Evolutionary conservation across 192 early-diverging fungal genomes (phyloP), one percentile per base, ranked within the genome.

Genomic region (Jimgerdemannia lactiflua): DNA sequence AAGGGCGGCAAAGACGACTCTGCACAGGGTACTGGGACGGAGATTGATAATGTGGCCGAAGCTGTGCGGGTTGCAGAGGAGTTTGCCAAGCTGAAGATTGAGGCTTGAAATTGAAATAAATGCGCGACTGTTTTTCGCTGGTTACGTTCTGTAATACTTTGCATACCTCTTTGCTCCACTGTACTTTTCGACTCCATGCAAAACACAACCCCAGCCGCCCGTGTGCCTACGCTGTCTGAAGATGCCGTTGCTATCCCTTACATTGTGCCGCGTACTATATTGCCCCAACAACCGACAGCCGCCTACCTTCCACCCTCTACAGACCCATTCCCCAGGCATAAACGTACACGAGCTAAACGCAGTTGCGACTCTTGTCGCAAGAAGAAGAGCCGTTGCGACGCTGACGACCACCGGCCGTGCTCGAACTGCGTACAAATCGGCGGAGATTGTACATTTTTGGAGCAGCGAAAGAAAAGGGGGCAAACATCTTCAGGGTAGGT

Each of bases 1-100:
- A 92, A 91, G 73, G 98, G 98, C 44, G 98, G 98, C 69, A 98
- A 97, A 76, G 95, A 96, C 65, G 95, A 96, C 69, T 78, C 94
- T 73, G 98, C 98, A 42, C 95, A 96, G 74, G 98, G 98, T 18
- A 91, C 91, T 70, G 98, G 96, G 43, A 83, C 87, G 63, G 86
- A 92, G 40, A 71, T 89, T 17, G 84, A 79, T 70, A 83, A 85
- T 71, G 81, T 94, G 39, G 89, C 91, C 67, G 92, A 94, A 78
- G 96, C 96, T 39, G 74, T 96, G 9, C 81, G 83, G 19, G 86
- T 89, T 67, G 95, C 96, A 19, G 76, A 86, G 69, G 85, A 90
- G 71, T 96, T 94, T 86, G 96, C 91, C 71, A 82, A 92, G 77
- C 64, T 88, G 64, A 88, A 91, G 82, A 65, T 92, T 73, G 14